A percentile compares a stretch with the other conserved stretches of the same genome.
Conservation (phyloP, 2,329 filamentous ascomycete genomes). For the Thermothelomyces thermophilus region DNA sequence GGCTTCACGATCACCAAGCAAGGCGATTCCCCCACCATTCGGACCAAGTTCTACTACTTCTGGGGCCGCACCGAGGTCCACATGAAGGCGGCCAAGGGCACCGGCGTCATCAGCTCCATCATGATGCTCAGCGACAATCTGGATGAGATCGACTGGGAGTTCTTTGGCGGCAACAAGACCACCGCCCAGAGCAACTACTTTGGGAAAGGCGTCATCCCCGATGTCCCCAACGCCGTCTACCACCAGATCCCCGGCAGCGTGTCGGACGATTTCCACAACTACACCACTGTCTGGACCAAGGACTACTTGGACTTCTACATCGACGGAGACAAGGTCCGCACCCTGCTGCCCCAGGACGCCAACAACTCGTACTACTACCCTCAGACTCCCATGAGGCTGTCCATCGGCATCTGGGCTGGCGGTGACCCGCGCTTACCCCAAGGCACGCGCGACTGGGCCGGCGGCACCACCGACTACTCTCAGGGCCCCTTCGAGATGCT, state of each 20-base stretch:
- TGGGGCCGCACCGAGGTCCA: constrained; percentile 72
- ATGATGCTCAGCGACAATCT: constrained; percentile 79
- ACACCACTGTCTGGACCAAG: constrained; percentile 67
- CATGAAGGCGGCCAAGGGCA: constrained; percentile 68
- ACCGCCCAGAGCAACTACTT: constrained; percentile 70
- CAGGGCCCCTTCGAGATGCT: constrained; percentile 67
- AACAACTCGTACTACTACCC: constrained; percentile 60
- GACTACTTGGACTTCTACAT: constrained; percentile 62
- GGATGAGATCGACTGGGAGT: constrained; percentile 86
- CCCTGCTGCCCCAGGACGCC: constrained; percentile 53
- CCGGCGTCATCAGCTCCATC: constrained; percentile 73
- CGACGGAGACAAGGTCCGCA: constrained; percentile 60
- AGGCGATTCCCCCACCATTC: constrained; percentile 71
- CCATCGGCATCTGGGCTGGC: constrained; percentile 60
- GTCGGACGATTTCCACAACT: constrained; percentile 63
- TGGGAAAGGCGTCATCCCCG: constrained; percentile 60
- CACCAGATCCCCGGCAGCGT: constrained; percentile 48
- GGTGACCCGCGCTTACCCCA: constrained; percentile 49
- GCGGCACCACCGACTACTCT: constrained; percentile 59
- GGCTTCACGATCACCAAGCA: constrained; percentile 64
- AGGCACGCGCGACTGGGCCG: constrained; percentile 62
- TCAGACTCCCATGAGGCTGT: constrained; percentile 69
- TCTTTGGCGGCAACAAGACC: constrained; percentile 60
- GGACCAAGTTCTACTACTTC: constrained; percentile 78
- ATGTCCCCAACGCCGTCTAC: constrained; percentile 57